Base-by-base conservation (phyloP, 306 rosid genomes). In the Crataegus laevigata region DNA sequence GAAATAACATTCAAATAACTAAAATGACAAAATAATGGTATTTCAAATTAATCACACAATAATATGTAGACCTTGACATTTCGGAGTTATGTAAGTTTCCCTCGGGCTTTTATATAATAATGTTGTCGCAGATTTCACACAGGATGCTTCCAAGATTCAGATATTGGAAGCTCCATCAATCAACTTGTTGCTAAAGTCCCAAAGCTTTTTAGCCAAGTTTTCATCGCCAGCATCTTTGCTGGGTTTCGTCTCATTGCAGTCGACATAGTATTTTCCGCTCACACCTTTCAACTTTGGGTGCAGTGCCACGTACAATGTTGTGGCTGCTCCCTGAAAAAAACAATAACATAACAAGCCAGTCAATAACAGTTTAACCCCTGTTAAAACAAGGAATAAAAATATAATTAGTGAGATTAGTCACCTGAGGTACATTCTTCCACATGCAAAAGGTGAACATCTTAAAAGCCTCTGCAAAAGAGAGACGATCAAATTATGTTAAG, bases 341-440 rank as follows among this genome's bases (percentile, higher is more conserved):
- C 21, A 47, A 17, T 17, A 15, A 50, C 54, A 17, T 50, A 50
- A 50, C 21, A 15, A 17, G 54, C 54, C 21, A 50, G 21, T 18
- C 17, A 50, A 17, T 50, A 50, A 50, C 54, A 50, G 8, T 62
- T 62, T 62, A 29, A 62, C 21, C 67, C 67, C 42, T 0, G 40
- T 29, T 60, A 26, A 5, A 26, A 60, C 65, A 3, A 26, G 6
- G 17, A 60, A 60, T 60, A 11, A 5, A 24, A 26, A 4, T 50
- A 50, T 40, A 55, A 51, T 51, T 17, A 51, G 22, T 15, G 61
- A 11, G 32, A 38, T 24, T 58, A 72, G 24, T 59, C 81, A 94
- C 98, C 97, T 91, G 99, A 38, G 91, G 86, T 15, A 90, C 78
- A 58, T 58, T 92, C 90, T 92, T 94, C 99, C 99, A 94, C 32